Base-by-base conservation (phyloP, 2,329 filamentous ascomycete genomes). In the Clonostachys rosea region DNA sequence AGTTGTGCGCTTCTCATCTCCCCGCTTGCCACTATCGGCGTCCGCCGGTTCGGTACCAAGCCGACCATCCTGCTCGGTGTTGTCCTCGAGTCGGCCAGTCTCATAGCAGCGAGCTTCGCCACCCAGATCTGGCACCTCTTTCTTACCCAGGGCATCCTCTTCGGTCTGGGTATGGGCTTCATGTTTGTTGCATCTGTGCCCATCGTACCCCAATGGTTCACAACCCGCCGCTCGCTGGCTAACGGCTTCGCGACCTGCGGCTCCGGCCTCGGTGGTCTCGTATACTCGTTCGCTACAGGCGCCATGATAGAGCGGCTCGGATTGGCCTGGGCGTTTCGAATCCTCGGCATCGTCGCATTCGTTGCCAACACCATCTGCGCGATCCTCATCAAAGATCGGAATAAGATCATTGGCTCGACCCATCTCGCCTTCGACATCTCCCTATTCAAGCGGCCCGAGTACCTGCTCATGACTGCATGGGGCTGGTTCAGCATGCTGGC, bases 111-210 rank as follows among this genome's bases (percentile, higher is more conserved):
- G 5, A 84, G 79, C 3, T 89, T 88, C 53, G 77, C 84, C 1
- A 69, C 61, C 14, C 59, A 79, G 47, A 83, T 89, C 48, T 91
- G 87, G 84, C 87, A 92, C 35, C 73, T 94, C 1, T 83, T 91
- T 48, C 74, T 92, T 1, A 79, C 76, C 6, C 89, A 92, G 59
- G 89, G 89, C 5, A 59, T 91, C 4, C 79, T 83, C 46, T 91
- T 92, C 52, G 89, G 89, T n/a, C 63, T 85, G 18, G 88, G 87
- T 4, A 85, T 92, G 76, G 88, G 88, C 0, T 84, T 91, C 48
- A 69, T 86, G 10, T 92, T 91, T 59, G 86, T 87, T 1, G 79
- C 80, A 1, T 81, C 75, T 5, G 84, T 86, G 4, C 79, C 79
- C 34, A 78, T 90, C 11, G 73, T 86, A 0, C 79, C 86, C 3